Percentiles rank a stretch among this genome's conserved stretches.
Conservation (phyloP, 371 early-diverging fungal species). For the Parasitella parasitica region DNA sequence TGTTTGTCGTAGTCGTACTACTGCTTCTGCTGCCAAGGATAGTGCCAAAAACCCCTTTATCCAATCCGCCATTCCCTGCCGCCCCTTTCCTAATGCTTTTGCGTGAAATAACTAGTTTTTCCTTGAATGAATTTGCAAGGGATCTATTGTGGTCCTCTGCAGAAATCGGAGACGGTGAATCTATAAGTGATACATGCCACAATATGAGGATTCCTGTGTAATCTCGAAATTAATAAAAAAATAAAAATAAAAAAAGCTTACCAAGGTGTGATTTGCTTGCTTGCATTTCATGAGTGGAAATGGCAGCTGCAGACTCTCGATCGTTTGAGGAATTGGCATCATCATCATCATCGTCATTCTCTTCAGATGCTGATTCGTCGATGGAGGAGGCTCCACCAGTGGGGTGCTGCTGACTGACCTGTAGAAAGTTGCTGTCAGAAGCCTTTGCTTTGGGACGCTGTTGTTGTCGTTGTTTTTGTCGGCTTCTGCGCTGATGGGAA, state of each 20-base stretch:
- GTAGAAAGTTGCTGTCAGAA: slow-evolving; percentile 13
- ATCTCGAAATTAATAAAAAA: too few relatives aligned
- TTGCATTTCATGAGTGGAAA: background rate
- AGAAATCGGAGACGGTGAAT: slow-evolving; percentile 15
- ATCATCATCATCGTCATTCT: slow-evolving; percentile 13
- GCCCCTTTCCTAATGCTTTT: background rate
- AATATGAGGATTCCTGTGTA: too few relatives aligned
- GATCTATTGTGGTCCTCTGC: slow-evolving; percentile 1
- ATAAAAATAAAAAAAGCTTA: too few relatives aligned
- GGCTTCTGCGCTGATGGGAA: slow-evolving; percentile 2
- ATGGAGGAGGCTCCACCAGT: slow-evolving; percentile 15
- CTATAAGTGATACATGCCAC: too few relatives aligned
- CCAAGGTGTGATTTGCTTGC: background rate
- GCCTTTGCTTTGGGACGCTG: background rate
- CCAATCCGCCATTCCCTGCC: background rate
- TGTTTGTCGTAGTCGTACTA: slow-evolving; percentile 4
- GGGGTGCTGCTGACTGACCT: slow-evolving; percentile 1
- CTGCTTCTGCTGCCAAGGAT: slow-evolving; percentile 5
- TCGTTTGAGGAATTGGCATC: background rate
- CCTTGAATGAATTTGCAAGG: slow-evolving; percentile 6
- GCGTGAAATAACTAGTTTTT: background rate
- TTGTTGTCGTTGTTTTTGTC: slow-evolving; percentile 1
- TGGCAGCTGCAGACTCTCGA: background rate
- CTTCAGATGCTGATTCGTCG: slow-evolving; percentile 22
- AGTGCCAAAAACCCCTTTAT: slow-evolving; percentile 7